Evolutionary conservation across 2,329 filamentous ascomycete species (phyloP).

Genomic region (Sporothrix luriei): DNA sequence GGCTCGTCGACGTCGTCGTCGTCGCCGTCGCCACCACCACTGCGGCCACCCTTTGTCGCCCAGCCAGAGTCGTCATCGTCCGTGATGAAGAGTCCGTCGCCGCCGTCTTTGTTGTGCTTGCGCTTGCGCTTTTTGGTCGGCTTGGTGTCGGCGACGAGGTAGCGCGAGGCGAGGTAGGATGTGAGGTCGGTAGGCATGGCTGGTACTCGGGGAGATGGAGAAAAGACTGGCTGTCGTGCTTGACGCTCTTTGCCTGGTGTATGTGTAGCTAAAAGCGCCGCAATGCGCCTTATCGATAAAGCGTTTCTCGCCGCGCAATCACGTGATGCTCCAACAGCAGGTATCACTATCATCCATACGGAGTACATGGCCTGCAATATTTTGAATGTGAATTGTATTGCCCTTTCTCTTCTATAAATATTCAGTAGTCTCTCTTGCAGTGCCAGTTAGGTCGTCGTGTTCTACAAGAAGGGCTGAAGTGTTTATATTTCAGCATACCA

Average conservation of each 20-base stretch:
- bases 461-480: too few species aligned
- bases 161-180: slow-evolving; percentile 87
- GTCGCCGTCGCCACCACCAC: slow-evolving; percentile 50
- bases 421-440: too few species aligned
- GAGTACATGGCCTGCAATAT: too few species aligned
- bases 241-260: not conserved
- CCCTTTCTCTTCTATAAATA: too few species aligned
- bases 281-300: slow-evolving; percentile 24
- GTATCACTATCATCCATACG: not conserved
- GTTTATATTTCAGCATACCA: too few species aligned
- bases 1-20: slow-evolving; percentile 51
- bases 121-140: slow-evolving; percentile 66
- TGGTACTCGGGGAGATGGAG: not conserved
- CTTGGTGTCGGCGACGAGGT: slow-evolving; percentile 70
- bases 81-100: slow-evolving; percentile 60
- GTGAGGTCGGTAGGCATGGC: slow-evolving; percentile 66
- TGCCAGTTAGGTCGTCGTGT: too few species aligned
- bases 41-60: slow-evolving; percentile 42
- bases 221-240: not conserved
- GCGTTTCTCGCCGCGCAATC: not conserved
- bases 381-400: too few species aligned
- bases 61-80: slow-evolving; percentile 65
- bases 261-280: not conserved
- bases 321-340: not conserved
- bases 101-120: slow-evolving; percentile 50